Base-by-base conservation (phyloP, 2,329 filamentous ascomycete genomes). In the Escovopsis sp. region DNA sequence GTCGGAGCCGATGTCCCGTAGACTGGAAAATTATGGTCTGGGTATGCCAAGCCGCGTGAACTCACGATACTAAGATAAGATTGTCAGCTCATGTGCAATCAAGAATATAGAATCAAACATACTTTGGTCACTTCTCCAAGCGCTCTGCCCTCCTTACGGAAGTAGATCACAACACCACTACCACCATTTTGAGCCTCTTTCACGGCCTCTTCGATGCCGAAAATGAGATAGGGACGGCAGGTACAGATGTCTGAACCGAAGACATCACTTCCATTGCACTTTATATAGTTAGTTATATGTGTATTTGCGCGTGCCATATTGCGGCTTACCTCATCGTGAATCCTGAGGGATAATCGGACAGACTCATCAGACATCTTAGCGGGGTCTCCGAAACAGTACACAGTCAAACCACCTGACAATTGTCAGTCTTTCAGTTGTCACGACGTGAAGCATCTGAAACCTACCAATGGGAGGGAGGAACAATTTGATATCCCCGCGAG, bases 231-330 rank as follows among this genome's bases (percentile, higher is more conserved):
- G 12, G 91, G 91, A 44, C 85, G 76, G 63, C 89, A 96, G 10
- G 91, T 96, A 66, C 91, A 96, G 56, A 96, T 98, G 59, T 98
- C 91, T 18, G 87, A 94, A 46, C 89, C 87, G 60, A 96, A 98
- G 36, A 96, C 91, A 63, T 98, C 91, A 59, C 85, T 93, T 44
- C 91, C 91, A 57, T 96, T 96, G 65, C 91, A 96, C 68, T 75
- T 45, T 15, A 34, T 44, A 10, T 4, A 1, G n/a, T 33, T 15
- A 34, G 26, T n/a, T 26, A 23, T 33, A n/a, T 33, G 32, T 12
- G 43, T 15, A 33, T 26, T 26, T n/a, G 6, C 6, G 23, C 6
- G 36, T 6, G 10, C 30, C 18, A 19, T 32, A 12, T 8, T 2
- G 4, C n/a, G 10, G 12, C 60, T 50, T 57, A 73, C 72, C 66